Conservation (phyloP, 495 filamentous ascomycete species). For the Aspergillus nidulans region DNA sequence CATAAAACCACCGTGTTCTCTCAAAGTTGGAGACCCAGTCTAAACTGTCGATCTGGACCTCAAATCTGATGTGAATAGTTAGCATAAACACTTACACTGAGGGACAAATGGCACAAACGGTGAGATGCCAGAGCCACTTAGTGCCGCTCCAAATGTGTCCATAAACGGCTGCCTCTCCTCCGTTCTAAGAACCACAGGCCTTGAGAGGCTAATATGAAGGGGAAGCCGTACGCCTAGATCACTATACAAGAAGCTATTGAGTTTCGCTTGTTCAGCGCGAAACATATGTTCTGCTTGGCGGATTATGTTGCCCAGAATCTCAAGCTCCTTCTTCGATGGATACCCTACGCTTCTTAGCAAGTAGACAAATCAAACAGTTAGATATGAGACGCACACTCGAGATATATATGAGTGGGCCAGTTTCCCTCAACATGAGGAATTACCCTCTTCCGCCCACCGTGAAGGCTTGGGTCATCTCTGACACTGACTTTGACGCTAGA, state of each 20-base stretch:
- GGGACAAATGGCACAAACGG: slow-evolving; percentile 33
- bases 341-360: slow-evolving; percentile 57
- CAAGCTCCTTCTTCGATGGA: slow-evolving; percentile 55
- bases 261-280: slow-evolving; percentile 7
- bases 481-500: slow-evolving; percentile 65
- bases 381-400: slow-evolving; percentile 70
- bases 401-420: slow-evolving; percentile 89
- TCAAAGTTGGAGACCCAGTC: slow-evolving; percentile 73
- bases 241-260: slow-evolving; percentile 63
- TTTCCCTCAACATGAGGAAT: slow-evolving; percentile 83
- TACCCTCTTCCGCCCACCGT: slow-evolving; percentile 75
- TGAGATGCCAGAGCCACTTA: slow-evolving; percentile 38
- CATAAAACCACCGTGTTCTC: slow-evolving; percentile 80
- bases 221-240: slow-evolving; percentile 76
- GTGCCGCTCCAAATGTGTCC: slow-evolving; percentile 26
- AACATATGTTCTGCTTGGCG: slow-evolving; percentile 26
- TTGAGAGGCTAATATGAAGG: slow-evolving; percentile 85
- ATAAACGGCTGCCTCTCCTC: slow-evolving; percentile 62
- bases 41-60: slow-evolving; percentile 38
- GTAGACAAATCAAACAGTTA: background rate
- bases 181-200: slow-evolving; percentile 63
- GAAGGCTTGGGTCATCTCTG: slow-evolving; percentile 75
- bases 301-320: slow-evolving; percentile 51
- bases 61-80: slow-evolving; percentile 40
- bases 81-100: background rate